Evolutionary conservation across 352 stramenopile genomes (phyloP).

Genomic region (Globisporangium spinosum): DNA sequence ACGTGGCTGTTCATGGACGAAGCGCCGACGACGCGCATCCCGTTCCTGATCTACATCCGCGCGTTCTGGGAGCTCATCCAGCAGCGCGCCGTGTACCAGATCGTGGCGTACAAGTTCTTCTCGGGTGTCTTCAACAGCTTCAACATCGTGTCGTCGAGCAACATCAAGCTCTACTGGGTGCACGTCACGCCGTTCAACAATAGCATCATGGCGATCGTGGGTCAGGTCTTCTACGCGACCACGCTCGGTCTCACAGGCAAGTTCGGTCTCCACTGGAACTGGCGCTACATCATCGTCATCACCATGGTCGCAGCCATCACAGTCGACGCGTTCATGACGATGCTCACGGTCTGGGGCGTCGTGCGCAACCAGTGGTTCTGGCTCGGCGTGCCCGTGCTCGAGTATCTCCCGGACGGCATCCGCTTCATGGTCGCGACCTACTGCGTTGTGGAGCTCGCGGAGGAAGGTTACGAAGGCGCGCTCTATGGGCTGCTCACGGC

Average conservation of each 20-base stretch:
- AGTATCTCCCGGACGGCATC: constrained; percentile 43
- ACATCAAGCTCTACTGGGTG: constrained; percentile 55
- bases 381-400: constrained; percentile 51
- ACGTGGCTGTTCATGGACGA: constrained; percentile 28
- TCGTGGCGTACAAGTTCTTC: constrained; percentile 64
- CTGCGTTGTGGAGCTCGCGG: constrained; percentile 53
- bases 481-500: constrained; percentile 52
- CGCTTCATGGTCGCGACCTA: constrained; percentile 60
- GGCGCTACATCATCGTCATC: constrained; percentile 40
- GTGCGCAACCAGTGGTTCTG: constrained; percentile 62
- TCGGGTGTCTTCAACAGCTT: constrained; percentile 59
- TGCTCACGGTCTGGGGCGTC: constrained; percentile 48
- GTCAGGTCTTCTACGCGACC: constrained; percentile 43
- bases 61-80: constrained; percentile 54
- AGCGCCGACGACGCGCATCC: constrained; percentile 7
- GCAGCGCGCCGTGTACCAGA: constrained; percentile 57
- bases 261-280: constrained; percentile 53
- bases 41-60: constrained; percentile 30
- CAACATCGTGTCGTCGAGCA: constrained; percentile 48
- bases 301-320: constrained; percentile 38
- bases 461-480: constrained; percentile 47
- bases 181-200: constrained; percentile 57
- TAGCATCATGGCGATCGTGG: constrained; percentile 48
- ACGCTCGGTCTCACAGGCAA: constrained; percentile 44
- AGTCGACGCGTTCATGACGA: constrained; percentile 47